These are phyloP conservation scores for Aspergillus pseudoviridinutans DNA, from an alignment of 2,329 filamentous ascomycete genomes.

Conservation along the genomic window DNA sequence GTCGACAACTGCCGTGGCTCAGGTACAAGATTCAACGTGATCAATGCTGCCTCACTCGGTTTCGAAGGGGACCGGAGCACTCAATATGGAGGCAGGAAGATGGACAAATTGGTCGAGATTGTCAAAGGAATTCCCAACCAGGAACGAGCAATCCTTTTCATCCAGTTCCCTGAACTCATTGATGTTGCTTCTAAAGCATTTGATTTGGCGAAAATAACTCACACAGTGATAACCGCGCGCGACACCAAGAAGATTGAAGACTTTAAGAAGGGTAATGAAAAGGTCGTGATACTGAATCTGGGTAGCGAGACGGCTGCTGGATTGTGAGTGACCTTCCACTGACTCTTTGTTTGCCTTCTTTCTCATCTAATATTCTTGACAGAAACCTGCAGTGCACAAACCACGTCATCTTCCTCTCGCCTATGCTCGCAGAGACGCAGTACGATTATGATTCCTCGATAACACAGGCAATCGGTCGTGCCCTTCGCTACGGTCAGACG, in stretches of 20 bases:
- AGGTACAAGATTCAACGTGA: conserved; percentile 38
- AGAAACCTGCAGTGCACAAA: conserved; percentile 62
- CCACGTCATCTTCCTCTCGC: conserved; percentile 61
- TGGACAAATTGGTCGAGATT: conserved; percentile 45
- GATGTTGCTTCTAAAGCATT: conserved; percentile 31
- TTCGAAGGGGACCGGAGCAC: conserved; percentile 19
- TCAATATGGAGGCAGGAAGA: conserved; percentile 44
- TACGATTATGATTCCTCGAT: conserved; percentile 56
- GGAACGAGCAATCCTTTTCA: conserved; percentile 55
- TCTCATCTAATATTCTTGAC: conserved; percentile 10
- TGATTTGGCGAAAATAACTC: conserved; percentile 23
- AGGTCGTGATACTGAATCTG: conserved; percentile 56
- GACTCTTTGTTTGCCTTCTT: neutral
- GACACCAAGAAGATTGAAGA: conserved; percentile 32
- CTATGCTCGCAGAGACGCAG: conserved; percentile 48
- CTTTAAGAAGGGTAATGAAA: conserved; percentile 39
- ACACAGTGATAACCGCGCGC: conserved; percentile 35
- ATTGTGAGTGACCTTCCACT: conserved; percentile 43
- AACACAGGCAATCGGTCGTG: conserved; percentile 61
- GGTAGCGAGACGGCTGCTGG: conserved; percentile 57
- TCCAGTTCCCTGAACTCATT: conserved; percentile 49
- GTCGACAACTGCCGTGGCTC: conserved; percentile 39
- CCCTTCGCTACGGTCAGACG: conserved; percentile 55
- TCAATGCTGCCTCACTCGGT: conserved; percentile 37
- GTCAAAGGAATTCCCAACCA: conserved; percentile 37